Evolutionary conservation across 139 green algal species (phyloP).

Genomic region (Spirogloea muscicola): DNA sequence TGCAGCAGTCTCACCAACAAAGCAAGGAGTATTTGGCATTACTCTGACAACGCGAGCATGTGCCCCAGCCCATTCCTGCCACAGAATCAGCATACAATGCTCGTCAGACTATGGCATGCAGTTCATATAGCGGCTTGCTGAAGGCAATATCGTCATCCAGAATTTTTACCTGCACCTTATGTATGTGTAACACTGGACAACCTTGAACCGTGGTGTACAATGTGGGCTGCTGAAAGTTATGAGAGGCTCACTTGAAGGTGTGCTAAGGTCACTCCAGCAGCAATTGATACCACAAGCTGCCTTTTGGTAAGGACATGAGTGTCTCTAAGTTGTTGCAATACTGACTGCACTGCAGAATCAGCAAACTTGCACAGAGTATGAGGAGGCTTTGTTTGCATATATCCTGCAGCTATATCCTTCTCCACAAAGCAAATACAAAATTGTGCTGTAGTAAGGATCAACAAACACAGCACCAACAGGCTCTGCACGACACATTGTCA

Average conservation of each 20-base stretch:
- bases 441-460: no score
- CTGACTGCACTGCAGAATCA: conserved; percentile 56
- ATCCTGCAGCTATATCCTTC: no score
- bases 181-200: background rate
- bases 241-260: conserved; percentile 17
- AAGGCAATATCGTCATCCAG: background rate
- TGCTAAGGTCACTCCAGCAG: conserved; percentile 79
- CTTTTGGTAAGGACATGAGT: background rate
- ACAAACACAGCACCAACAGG: no score
- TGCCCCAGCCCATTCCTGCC: conserved; percentile 60
- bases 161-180: background rate
- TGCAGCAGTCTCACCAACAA: conserved; percentile 80
- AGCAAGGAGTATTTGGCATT: conserved; percentile 97
- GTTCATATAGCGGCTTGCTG: no score
- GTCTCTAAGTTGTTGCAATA: conserved; percentile 62
- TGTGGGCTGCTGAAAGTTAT: background rate
- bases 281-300: conserved; percentile 85
- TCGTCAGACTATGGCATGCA: background rate
- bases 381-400: no score
- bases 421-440: no score
- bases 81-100: background rate
- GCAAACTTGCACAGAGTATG: no score
- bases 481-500: no score
- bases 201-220: background rate
- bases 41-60: conserved; percentile 73